Percentiles rank a stretch among this genome's conserved stretches.
Conservation (phyloP, 2,329 filamentous ascomycete genomes). For the Cadophora sp. region DNA sequence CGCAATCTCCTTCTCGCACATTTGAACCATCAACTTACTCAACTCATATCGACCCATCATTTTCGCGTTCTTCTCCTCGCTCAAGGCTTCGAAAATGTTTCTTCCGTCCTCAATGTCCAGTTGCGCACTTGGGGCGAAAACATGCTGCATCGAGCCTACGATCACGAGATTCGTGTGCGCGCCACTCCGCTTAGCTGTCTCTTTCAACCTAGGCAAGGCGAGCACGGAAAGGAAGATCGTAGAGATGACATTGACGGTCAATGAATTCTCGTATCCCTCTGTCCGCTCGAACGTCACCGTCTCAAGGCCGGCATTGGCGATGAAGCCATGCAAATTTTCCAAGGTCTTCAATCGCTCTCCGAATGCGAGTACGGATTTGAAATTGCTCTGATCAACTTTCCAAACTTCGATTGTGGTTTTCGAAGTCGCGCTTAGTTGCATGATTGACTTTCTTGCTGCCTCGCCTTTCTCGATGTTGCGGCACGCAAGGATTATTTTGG, state of each 20-base stretch:
- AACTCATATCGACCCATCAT: constrained; percentile 17
- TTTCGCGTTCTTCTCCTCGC: constrained; percentile 16
- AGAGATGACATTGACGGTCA: constrained; percentile 23
- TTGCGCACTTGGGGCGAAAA: not conserved
- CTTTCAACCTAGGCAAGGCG: not conserved
- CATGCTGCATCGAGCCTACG: constrained; percentile 18
- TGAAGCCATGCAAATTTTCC: constrained; percentile 19
- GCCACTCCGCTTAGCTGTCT: not conserved
- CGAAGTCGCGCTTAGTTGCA: not conserved
- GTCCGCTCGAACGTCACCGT: not conserved
- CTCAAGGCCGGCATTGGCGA: constrained; percentile 21
- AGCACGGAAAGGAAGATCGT: constrained; percentile 22
- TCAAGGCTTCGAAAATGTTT: constrained; percentile 18
- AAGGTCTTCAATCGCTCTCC: constrained; percentile 9
- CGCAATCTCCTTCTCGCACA: constrained; percentile 12
- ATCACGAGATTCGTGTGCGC: constrained; percentile 13
- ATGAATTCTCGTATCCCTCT: constrained; percentile 18
- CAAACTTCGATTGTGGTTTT: not conserved
- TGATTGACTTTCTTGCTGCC: not conserved
- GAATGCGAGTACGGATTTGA: constrained; percentile 12
- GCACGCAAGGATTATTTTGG: constrained; percentile 12
- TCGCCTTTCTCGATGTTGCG: constrained; percentile 10
- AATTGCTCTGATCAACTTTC: constrained; percentile 11
- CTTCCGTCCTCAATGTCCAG: not conserved
- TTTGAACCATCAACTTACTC: constrained; percentile 17